Evolutionary conservation across 805 yeast species (phyloP), one percentile per base, ranked within the genome.

Genomic region (Pichia heedii): DNA sequence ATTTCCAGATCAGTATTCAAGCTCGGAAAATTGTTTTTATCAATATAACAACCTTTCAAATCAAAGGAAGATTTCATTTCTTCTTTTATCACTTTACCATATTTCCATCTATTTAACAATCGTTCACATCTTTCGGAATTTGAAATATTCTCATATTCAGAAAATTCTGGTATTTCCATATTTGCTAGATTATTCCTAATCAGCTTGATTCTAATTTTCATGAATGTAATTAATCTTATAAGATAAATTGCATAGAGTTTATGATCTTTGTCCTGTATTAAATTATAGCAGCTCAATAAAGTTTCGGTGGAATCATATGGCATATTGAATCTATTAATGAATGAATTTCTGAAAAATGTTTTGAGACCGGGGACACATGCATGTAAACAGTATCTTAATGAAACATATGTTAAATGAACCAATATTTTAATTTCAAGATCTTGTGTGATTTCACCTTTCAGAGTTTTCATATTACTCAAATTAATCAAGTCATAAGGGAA

Each of bases 61-160:
- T 16, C 13, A 15, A 29, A 29, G 2, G 13, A 15, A 29, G 3
- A 3, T 24, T 19, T 18, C n/a, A 22, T 29, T 4, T n/a, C 16
- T 20, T 41, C 40, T n/a, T 3, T 15, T 3, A 41, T 13, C 2
- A 41, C 13, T n/a, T 36, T 13, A 11, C 20, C 33, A 32, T 27
- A 32, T 32, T 41, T 41, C 40, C 44, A 36, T 10, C 36, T 24
- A 30, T 30, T 41, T 5, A 41, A 24, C 13, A 41, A 41, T 30
- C 40, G 15, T 18, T 41, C 27, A 26, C 33, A 36, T 22, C 36
- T 36, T 36, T 36, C 37, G 12, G 16, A 18, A 10, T 13, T 32
- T 9, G 26, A 18, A 11, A 30, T 4, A 18, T 22, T 35, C 20
- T 19, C 11, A 9, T 12, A 16, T 22, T 11, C 35, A 12, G 40